Evolutionary conservation across 2,329 filamentous ascomycete genomes (phyloP).

Genomic region (Curvularia sp.): DNA sequence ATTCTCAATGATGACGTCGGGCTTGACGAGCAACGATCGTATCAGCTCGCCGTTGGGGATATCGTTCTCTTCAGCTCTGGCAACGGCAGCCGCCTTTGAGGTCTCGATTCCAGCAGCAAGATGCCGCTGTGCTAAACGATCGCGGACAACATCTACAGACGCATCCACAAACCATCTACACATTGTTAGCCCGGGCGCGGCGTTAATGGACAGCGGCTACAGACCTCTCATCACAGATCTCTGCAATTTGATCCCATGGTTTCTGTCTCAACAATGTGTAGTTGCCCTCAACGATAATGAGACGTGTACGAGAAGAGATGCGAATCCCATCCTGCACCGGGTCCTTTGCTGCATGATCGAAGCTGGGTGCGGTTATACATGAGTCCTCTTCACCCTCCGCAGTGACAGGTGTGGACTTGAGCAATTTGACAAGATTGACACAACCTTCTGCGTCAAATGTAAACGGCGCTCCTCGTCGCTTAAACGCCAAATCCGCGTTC

Average conservation of each 20-base stretch:
- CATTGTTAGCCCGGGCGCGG: slow-evolving; percentile 6
- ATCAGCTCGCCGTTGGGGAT: slow-evolving; percentile 36
- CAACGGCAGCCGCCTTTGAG: slow-evolving; percentile 27
- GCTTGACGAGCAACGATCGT: slow-evolving; percentile 28
- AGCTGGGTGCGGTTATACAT: slow-evolving; percentile 29
- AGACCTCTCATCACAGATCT: slow-evolving; percentile 28
- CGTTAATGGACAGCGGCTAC: background rate
- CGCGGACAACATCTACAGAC: slow-evolving; percentile 24
- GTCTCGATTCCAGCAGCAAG: slow-evolving; percentile 35
- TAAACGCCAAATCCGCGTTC: slow-evolving; percentile 30
- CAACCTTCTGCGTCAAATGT: slow-evolving; percentile 36
- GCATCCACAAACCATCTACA: slow-evolving; percentile 37
- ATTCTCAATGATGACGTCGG: slow-evolving; percentile 30
- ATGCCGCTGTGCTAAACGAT: slow-evolving; percentile 31
- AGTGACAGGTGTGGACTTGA: slow-evolving; percentile 29
- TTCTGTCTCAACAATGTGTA: slow-evolving; percentile 34
- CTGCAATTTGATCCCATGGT: slow-evolving; percentile 29
- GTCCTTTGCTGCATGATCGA: slow-evolving; percentile 37
- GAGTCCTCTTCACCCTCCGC: slow-evolving; percentile 22
- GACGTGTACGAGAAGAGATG: slow-evolving; percentile 30
- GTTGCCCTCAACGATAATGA: slow-evolving; percentile 38
- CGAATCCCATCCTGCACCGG: slow-evolving; percentile 26
- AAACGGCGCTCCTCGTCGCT: slow-evolving; percentile 36
- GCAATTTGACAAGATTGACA: slow-evolving; percentile 22
- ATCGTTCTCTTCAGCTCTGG: slow-evolving; percentile 35